Percentiles rank a stretch among this genome's conserved stretches.
Conservation (phyloP, 106 monocot genomes). For the Acorus calamus region DNA sequence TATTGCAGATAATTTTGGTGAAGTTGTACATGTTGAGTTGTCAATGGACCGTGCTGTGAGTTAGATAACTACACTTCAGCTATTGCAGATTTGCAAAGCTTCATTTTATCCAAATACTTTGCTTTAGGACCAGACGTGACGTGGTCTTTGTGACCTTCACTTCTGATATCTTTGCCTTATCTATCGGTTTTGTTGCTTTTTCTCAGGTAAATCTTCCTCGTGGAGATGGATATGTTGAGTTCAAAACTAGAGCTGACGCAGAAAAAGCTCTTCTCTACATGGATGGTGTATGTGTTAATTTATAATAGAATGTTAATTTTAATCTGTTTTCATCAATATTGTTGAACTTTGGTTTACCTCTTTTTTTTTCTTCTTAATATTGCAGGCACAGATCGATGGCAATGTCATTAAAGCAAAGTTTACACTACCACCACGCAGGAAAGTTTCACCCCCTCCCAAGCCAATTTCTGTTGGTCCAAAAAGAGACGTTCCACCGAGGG, state of each 20-base stretch:
- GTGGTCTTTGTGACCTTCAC: too few relatives aligned
- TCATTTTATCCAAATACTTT: too few relatives aligned
- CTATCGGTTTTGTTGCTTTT: background rate
- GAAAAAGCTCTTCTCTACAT: slow-evolving; percentile 94
- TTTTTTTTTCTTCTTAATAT: slow-evolving; percentile 1
- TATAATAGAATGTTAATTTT: background rate
- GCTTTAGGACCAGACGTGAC: too few relatives aligned
- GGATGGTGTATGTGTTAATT: slow-evolving; percentile 67
- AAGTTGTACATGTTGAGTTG: slow-evolving; percentile 77
- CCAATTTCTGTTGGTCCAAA: slow-evolving; percentile 35
- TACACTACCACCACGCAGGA: slow-evolving; percentile 60
- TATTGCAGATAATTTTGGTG: slow-evolving; percentile 77
- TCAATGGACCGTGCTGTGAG: slow-evolving; percentile 85
- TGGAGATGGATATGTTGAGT: slow-evolving; percentile 92
- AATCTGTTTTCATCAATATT: background rate
- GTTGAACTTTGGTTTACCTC: background rate
- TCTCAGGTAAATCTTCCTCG: slow-evolving; percentile 91
- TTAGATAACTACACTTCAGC: background rate
- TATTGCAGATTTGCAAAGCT: too few relatives aligned
- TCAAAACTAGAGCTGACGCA: slow-evolving; percentile 86
- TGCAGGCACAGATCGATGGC: slow-evolving; percentile 97
- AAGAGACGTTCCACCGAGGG: slow-evolving; percentile 54
- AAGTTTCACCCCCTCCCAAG: slow-evolving; percentile 53
- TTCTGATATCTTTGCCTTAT: background rate
- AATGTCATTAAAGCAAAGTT: slow-evolving; percentile 72